Conservation (phyloP, 768 basidiomycete genomes). For the Phaeotremella skinneri region DNA sequence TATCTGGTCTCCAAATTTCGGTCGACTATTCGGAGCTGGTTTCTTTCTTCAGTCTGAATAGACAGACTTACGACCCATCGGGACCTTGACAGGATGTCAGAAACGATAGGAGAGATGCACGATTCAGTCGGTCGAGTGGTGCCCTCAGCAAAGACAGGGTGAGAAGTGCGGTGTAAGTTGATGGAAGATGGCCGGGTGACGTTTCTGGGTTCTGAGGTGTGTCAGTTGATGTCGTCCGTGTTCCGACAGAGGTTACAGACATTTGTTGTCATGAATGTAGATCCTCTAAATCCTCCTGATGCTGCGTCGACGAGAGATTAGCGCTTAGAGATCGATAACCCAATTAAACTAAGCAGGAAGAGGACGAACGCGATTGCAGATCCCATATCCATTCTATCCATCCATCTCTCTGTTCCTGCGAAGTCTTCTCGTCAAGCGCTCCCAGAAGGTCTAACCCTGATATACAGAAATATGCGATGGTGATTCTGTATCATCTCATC, state of each 20-base stretch:
- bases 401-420: slow-evolving; percentile 58
- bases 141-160: slow-evolving; percentile 83
- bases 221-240: slow-evolving; percentile 1
- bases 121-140: slow-evolving; percentile 69
- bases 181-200: slow-evolving; percentile 73
- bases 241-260: slow-evolving; percentile 13
- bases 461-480: slow-evolving; percentile 83
- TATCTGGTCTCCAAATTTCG: background rate
- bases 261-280: slow-evolving; percentile 63
- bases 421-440: slow-evolving; percentile 56
- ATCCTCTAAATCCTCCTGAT: slow-evolving; percentile 61
- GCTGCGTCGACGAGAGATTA: slow-evolving; percentile 16
- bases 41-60: background rate
- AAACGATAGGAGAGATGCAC: slow-evolving; percentile 65
- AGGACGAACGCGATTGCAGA: slow-evolving; percentile 66
- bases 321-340: slow-evolving; percentile 11
- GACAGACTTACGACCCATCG: slow-evolving; percentile 70
- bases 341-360: slow-evolving; percentile 1
- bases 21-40: background rate
- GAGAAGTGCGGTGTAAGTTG: slow-evolving; percentile 88
- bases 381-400: slow-evolving; percentile 89
- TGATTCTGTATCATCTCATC: slow-evolving; percentile 59
- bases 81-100: slow-evolving; percentile 68
- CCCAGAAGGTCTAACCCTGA: slow-evolving; percentile 77
- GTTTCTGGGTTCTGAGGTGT: slow-evolving; percentile 20